Evolutionary conservation across 2,329 filamentous ascomycete species (phyloP), one percentile per base, ranked within the genome.

Genomic region (Graphilbum sp.): DNA sequence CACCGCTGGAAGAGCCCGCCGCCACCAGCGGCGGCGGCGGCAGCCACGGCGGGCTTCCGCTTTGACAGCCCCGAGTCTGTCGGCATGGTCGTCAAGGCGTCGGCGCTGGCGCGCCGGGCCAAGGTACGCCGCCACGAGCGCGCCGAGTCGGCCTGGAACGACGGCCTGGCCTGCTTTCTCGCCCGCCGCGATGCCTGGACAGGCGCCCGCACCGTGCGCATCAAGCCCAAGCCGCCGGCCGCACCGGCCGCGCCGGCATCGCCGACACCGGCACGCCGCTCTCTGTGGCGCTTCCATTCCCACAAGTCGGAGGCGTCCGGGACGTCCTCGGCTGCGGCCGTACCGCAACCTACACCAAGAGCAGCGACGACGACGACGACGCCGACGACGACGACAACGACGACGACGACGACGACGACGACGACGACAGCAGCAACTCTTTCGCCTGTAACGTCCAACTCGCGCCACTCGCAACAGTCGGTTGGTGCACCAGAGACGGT

Each of bases 181-280:
- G 72, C 77, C 23, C 67, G 83, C 41, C 70, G 87, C 35, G 75
- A 94, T 58, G 76, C 75, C 7, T 96, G 88, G 88, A 88, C 86
- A 1, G 79, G 81, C 24, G 87, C 85, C 24, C 70, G 69, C 45
- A 67, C 63, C 11, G 69, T 68, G 27, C 67, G 67, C 34, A 54
- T 74, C 34, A 66, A 66, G 40, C 60, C 62, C 31, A 70, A 67
- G 46, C 56, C 62, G 4, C 6, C 39, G 47, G 12, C 51, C 45
- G 56, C 62, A 5, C 11, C 41, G 46, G 13, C 52, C 49, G n/a
- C 41, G 8, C 47, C 61, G 1, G 52, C 57, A 5, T 60, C 62
- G 5, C 56, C 62, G 2, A 42, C 61, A 9, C 65, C 64, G 11
- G 54, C 63, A 0, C 63, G 62, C 24, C 64, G 68, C 11, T 57